Base-by-base conservation (phyloP, 2,329 filamentous ascomycete genomes). In the Fusarium fujikuroi region DNA sequence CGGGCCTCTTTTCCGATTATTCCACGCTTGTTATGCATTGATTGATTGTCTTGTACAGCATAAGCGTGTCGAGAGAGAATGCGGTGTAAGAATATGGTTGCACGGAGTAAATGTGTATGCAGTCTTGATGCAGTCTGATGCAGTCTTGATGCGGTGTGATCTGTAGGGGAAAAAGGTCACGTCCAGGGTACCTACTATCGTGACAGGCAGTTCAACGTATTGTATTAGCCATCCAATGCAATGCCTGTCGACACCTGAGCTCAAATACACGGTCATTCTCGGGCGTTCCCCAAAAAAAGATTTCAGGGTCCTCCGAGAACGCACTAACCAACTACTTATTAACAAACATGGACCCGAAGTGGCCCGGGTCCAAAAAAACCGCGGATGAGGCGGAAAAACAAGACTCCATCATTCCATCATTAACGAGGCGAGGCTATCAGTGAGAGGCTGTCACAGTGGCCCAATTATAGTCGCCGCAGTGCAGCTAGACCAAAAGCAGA, bases 361-460 rank as follows among this genome's bases (percentile, higher is more conserved):
- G 73, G 75, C 52, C 73, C 73, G 67, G 66, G 54, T 56, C 49
- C 52, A 67, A 54, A 43, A 43, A 72, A 62, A 62, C 59, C 56
- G 74, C 72, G 75, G 75, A 76, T 76, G 75, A 76, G 72, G 75
- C 74, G 75, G 72, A 62, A 75, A 73, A 74, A 64, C 57, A 30
- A 74, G 34, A 46, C 49, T 69, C 60, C 50, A 40, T 54, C 32
- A 21, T 40, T 40, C 50, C 49, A 63, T 72, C 63, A 52, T 36
- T 32, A 52, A 64, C 63, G 74, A 74, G 67, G 71, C 72, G 67
- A 74, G 67, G 71, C 63, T 72, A 70, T 70, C 53, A 60, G 59
- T 70, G 66, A 70, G 60, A 70, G 66, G 67, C 66, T 70, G 53
- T 43, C 25, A 47, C 9, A 53, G 43, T 28, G 30, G 50, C 44